Evolutionary conservation across 1,139 yeast species (phyloP).

Genomic region (Debaryomycetaceae sp.): DNA sequence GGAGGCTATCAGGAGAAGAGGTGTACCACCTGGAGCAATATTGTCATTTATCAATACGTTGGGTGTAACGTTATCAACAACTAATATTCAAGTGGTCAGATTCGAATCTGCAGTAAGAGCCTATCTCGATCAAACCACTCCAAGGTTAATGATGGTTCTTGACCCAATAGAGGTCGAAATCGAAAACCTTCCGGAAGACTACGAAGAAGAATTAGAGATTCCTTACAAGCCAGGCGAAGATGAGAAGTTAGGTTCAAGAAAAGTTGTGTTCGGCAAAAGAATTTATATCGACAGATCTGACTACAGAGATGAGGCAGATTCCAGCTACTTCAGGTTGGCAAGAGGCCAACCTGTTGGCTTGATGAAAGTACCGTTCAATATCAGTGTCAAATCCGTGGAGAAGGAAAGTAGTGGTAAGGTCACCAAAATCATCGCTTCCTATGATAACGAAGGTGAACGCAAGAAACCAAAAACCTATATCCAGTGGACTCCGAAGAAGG

Average conservation of each 20-base stretch:
- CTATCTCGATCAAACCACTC: constrained; percentile 86
- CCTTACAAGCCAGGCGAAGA: constrained; percentile 91
- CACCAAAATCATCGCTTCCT: constrained; percentile 70
- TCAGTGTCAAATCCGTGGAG: constrained; percentile 69
- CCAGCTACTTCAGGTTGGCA: constrained; percentile 82
- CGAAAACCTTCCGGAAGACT: constrained; percentile 78
- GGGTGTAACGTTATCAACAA: constrained; percentile 93
- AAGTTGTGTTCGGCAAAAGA: constrained; percentile 70
- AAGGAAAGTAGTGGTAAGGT: constrained; percentile 63
- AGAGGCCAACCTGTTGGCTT: constrained; percentile 97
- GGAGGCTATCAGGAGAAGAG: constrained; percentile 94
- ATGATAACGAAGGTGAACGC: constrained; percentile 58
- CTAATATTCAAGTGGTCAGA: constrained; percentile 85
- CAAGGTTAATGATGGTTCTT: constrained; percentile 90
- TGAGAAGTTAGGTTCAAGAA: constrained; percentile 64
- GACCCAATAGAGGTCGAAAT: constrained; percentile 83
- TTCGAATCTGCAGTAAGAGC: constrained; percentile 88
- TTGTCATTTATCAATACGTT: constrained; percentile 88
- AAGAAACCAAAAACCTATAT: constrained; percentile 90
- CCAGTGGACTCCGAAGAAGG: constrained; percentile 89
- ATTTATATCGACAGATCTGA: constrained; percentile 85
- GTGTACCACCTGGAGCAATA: constrained; percentile 99
- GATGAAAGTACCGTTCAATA: constrained; percentile 82
- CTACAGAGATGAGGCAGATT: constrained; percentile 60
- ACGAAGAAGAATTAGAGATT: constrained; percentile 63